Conservation (phyloP, 2,329 filamentous ascomycete species). For the Botrytis porri region DNA sequence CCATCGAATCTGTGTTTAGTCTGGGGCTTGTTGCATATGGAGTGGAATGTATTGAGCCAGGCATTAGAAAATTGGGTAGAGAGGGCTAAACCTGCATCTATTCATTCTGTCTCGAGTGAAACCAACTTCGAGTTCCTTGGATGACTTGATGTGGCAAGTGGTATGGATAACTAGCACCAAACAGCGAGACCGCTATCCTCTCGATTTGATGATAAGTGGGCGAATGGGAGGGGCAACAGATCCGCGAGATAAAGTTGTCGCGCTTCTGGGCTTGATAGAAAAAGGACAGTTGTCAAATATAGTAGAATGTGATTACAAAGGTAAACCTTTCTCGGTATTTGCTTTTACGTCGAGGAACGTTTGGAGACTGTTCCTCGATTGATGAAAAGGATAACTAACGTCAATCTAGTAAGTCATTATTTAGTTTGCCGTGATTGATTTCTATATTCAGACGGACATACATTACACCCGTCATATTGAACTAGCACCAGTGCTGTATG, state of each 20-base stretch:
- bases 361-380: background rate
- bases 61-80: background rate
- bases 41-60: background rate
- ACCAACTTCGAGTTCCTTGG: background rate
- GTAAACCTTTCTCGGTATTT: background rate
- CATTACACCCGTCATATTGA: background rate
- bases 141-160: background rate
- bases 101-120: background rate
- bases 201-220: background rate
- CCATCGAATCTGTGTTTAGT: background rate
- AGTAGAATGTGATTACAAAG: background rate
- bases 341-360: background rate
- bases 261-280: background rate
- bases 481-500: background rate
- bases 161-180: background rate
- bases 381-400: background rate
- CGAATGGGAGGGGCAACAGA: background rate
- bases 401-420: background rate
- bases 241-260: background rate
- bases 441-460: background rate
- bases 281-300: background rate
- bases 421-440: background rate
- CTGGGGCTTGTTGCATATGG: background rate
- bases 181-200: background rate
- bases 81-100: background rate